Base-by-base conservation (phyloP, 768 basidiomycete species). In the Panaeolus papilionaceus region DNA sequence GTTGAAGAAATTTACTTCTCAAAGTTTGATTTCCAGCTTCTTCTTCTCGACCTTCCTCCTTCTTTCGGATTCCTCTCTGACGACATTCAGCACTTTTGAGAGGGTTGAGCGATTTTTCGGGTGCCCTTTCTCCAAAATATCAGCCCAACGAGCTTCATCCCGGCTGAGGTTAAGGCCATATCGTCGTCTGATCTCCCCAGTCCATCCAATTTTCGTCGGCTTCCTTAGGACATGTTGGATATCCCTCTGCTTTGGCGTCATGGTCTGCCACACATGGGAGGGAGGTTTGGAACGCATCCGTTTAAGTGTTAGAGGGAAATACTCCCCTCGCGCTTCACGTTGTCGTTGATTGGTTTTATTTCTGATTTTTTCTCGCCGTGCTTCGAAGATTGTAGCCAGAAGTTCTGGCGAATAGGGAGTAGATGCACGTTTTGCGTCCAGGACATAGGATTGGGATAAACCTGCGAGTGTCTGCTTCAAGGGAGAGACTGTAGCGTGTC, bases 331-430 rank as follows among this genome's bases (percentile, higher is more conserved):
- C 1, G 85, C 81, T 72, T 93, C 90, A 0, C 91, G 86, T 64
- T 82, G 79, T 2, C 79, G 80, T 72, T 89, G 88, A 6, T 83
- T 82, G 2, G 89, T 90, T 77, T 90, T 90, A 78, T 93, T 92
- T 5, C 76, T 78, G 10, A 91, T 79, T 69, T 86, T 89, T 69
- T 86, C 85, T 16, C 81, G 79, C 1, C 90, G 86, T 0, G 92
- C 93, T 16, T 80, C 79, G 42, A 84, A 80, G 54, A 91, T 81
- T 40, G 75, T 73, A 28, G 77, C 79, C 16, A 90, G 72, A 54
- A 93, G 78, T 28, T 83, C 79, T 0, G 82, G 82, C 0, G 89
- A 75, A 47, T 83, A 86, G 0, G 86, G 82, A 62, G 78, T 78
- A 6, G 69, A 49, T 0, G 78, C 70, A 4, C 92, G 87, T 12